Evolutionary conservation across 257 asterid genomes (phyloP), one percentile per base, ranked within the genome.

Genomic region (Przewalskia tangutica): DNA sequence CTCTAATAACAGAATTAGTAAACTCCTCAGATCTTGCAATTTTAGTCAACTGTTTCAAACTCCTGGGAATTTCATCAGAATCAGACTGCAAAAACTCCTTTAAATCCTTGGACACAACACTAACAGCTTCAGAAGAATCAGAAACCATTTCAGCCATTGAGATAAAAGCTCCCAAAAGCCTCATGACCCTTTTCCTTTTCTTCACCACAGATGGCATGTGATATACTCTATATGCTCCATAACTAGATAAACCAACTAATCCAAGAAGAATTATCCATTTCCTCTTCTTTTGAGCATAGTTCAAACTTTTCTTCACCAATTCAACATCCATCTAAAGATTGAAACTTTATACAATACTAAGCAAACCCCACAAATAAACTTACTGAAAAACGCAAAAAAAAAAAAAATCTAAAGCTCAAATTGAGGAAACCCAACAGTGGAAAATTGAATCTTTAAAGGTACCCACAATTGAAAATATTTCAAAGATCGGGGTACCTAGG

Each of bases 41-140:
- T 87, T 94, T 96, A 0, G 97, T 89, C 77, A 96, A 63, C 77
- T 96, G 99, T 94, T 86, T 93, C 89, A 96, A 86, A 85, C 97
- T 94, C 50, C 82, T 92, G 1, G 99, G 99, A 12, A 96, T 91
- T 85, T 96, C 97, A 84, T 93, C 95, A 3, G 97, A 84, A 85
- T 94, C 92, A 73, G 99, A 90, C 84, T 84, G 85, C 42, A 96
- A 81, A 85, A 96, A 96, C 89, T 91, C 95, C 89, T 93, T 96
- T 81, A 96, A 86, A 89, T 96, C 99, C 90, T 88, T 91, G 3
- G 98, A 89, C 73, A 96, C 90, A 36, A 92, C 80, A 7, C 88
- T 82, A 73, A 94, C 38, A 1, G 95, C 88, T 83, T 93, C 97
- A 4, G 99, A 91, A 0, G 98, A 96, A 81, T 92, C 97, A 63